Conservation (phyloP, 2,329 filamentous ascomycete species). For the Catunica adiposa region DNA sequence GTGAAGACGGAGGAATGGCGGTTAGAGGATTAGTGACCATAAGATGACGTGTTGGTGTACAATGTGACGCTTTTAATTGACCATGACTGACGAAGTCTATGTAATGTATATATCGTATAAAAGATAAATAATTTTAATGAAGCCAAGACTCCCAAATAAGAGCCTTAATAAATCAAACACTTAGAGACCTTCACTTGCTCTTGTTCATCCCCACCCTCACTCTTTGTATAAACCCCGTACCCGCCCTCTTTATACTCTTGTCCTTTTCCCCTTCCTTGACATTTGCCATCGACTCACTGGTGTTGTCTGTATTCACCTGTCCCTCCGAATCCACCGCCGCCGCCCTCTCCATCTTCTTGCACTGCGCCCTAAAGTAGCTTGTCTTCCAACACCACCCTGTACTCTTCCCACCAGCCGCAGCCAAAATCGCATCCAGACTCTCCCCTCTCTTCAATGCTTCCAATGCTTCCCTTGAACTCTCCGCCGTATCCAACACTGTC, state of each 20-base stretch:
- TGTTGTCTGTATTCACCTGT: constrained; percentile 22
- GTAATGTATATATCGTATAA: too few relatives aligned
- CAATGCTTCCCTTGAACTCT: constrained; percentile 29
- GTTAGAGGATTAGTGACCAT: constrained; percentile 37
- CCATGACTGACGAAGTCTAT: too few relatives aligned
- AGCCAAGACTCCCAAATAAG: neutral
- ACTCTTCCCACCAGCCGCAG: neutral
- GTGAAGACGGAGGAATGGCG: constrained; percentile 41
- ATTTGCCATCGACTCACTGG: neutral
- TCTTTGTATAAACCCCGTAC: neutral
- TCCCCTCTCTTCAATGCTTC: constrained; percentile 30
- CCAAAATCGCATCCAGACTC: constrained; percentile 18
- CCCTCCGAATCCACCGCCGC: constrained; percentile 28
- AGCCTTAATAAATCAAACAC: too few relatives aligned
- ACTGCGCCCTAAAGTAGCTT: constrained; percentile 4
- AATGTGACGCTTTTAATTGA: neutral
- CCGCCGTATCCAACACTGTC: constrained; percentile 33
- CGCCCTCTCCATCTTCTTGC: constrained; percentile 21
- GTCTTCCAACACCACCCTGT: constrained; percentile 13
- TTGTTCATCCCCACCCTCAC: neutral
- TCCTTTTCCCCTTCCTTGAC: constrained; percentile 28
- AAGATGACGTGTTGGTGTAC: neutral
- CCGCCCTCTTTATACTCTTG: constrained; percentile 22
- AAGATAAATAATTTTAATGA: neutral
- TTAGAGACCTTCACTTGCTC: neutral